Evolutionary conservation across 1,284 basidiomycete genomes (phyloP), one percentile per base, ranked within the genome.

Genomic region (Acaromyces ingoldii): DNA sequence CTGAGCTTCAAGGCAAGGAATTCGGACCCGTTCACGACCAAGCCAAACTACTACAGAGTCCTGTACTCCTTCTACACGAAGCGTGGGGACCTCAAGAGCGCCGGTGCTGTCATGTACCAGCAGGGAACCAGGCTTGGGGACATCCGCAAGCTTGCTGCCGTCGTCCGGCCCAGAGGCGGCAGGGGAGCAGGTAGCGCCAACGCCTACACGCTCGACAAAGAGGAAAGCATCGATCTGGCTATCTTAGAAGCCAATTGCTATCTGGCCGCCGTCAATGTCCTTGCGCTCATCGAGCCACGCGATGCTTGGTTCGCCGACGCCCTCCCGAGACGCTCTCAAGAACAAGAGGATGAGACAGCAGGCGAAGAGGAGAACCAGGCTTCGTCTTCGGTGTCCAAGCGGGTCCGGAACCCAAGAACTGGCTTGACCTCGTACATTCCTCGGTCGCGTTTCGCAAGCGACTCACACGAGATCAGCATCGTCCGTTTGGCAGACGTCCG

Each of bases 1-100:
- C 80, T 99, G 42, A 84, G 87, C 36, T 97, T 95, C 81, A 95
- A 96, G 77, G 90, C 91, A 9, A 83, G 92, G 57, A 95, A 97
- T 76, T 87, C 86, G 19, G 89, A 97, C 78, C 91, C 93, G 40
- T 82, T 89, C 44, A 82, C 89, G 47, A 79, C 85, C 37, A 82
- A 81, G 38, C 92, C 92, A 0, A 87, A 86, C 72, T 98, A 96
- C 79, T 88, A 91, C 45, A 83, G 85, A 63, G 88, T 98, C 53
- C 78, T 98, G n/a, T 96, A 97, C 78, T 86, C 90, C 43, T 98
- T 91, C 48, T 65, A 72, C 40, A 41, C 69, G n/a, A 60, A 63
- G 36, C 63, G 70, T 11, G 69, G 72, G 29, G 72, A 76, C 60
- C 60, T 70, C 53, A 75, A 74, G 39, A 70, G 63, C 51, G 74